Evolutionary conservation across 768 basidiomycete species (phyloP).

Genomic region (Mycena vitilis): DNA sequence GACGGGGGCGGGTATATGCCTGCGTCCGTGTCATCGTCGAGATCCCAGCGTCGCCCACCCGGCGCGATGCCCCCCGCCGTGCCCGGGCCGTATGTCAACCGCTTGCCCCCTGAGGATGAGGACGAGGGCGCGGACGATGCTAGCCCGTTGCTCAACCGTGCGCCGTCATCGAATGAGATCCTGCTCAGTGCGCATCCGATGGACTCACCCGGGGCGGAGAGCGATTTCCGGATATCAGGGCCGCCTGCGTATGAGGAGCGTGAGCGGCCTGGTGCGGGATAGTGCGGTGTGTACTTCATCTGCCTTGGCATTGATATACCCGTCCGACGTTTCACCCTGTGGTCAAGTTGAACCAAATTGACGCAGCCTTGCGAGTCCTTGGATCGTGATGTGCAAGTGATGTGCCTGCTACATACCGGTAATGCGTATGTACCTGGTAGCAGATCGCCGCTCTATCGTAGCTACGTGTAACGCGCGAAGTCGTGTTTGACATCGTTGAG

Average conservation of each 20-base stretch:
- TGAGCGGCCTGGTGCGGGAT: background rate
- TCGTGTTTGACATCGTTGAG: too few species aligned
- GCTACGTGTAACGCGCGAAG: too few species aligned
- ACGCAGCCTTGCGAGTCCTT: too few species aligned
- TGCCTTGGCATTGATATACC: too few species aligned
- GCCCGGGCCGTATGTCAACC: constrained; percentile 10
- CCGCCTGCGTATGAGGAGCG: constrained; percentile 18
- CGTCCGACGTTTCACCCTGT: too few species aligned
- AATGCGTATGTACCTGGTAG: too few species aligned
- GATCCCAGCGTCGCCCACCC: background rate
- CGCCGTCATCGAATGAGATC: background rate
- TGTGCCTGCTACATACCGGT: too few species aligned
- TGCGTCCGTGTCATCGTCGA: background rate
- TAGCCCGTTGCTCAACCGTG: background rate
- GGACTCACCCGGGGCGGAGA: background rate
- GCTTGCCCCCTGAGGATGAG: constrained; percentile 1
- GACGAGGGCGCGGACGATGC: background rate
- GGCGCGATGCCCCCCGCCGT: constrained; percentile 17
- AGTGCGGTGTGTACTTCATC: too few species aligned
- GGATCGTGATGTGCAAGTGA: too few species aligned
- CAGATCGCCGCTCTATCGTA: too few species aligned
- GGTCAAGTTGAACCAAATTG: too few species aligned
- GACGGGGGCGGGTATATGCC: background rate
- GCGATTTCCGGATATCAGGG: constrained; percentile 13
- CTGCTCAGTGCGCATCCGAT: background rate